Conservation (phyloP, 2,329 filamentous ascomycete genomes). For the Sclerotinia borealis region DNA sequence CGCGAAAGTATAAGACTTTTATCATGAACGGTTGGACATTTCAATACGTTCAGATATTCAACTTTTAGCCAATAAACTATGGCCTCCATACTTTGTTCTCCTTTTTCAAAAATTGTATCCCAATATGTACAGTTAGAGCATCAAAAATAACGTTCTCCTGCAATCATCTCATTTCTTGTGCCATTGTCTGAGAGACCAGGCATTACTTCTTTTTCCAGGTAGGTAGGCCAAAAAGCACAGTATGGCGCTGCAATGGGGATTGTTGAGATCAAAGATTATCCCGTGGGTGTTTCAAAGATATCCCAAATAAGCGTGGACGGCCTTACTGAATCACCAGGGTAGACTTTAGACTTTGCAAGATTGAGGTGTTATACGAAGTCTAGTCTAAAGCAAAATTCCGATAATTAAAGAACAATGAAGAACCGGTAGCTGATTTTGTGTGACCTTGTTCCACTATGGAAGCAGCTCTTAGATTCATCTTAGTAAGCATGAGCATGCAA, state of each 20-base stretch:
- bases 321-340: no score
- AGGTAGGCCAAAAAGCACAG: no score
- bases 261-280: no score
- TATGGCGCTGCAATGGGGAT: no score
- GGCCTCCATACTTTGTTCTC: neutral
- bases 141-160: no score
- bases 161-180: neutral
- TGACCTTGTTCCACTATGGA: neutral
- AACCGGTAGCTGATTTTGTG: neutral
- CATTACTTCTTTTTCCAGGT: neutral
- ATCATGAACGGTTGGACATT: neutral
- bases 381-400: neutral
- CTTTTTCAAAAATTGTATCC: neutral
- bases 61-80: no score
- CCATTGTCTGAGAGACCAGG: neutral
- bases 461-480: no score
- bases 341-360: no score
- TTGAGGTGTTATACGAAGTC: neutral
- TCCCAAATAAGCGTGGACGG: no score
- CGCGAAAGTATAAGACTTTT: no score
- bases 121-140: neutral
- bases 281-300: no score
- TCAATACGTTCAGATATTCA: neutral
- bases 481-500: neutral
- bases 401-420: neutral